Evolutionary conservation across 208 protist genomes (phyloP).

Genomic region (Trypanosoma lewisi): DNA sequence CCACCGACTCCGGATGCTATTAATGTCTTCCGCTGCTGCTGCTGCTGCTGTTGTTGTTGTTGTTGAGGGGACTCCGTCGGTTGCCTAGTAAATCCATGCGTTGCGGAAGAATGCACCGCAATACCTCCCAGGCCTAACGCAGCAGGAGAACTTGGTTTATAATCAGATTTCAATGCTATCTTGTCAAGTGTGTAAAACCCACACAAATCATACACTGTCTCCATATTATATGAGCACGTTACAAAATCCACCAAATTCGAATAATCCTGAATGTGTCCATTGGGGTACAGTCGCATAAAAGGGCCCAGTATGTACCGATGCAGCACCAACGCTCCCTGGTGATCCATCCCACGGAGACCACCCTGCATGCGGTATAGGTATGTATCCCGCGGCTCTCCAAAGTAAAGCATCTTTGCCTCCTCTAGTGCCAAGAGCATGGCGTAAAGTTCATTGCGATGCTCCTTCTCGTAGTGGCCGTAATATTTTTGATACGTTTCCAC

Average conservation of each 20-base stretch:
- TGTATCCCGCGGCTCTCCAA: slow-evolving; percentile 73
- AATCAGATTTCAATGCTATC: slow-evolving; percentile 68
- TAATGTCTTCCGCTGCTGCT: slow-evolving; percentile 4
- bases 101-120: slow-evolving; percentile 59
- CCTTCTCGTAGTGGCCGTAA: slow-evolving; percentile 53
- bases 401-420: slow-evolving; percentile 81
- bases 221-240: slow-evolving; percentile 90
- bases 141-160: slow-evolving; percentile 74
- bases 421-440: slow-evolving; percentile 76
- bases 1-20: slow-evolving; percentile 1
- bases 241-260: slow-evolving; percentile 91
- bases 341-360: slow-evolving; percentile 78
- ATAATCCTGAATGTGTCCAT: slow-evolving; percentile 86
- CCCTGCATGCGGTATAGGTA: slow-evolving; percentile 83
- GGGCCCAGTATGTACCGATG: slow-evolving; percentile 79
- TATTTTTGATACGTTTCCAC: slow-evolving; percentile 50
- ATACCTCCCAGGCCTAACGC: slow-evolving; percentile 84
- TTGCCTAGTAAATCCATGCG: slow-evolving; percentile 42
- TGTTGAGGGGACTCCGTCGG: slow-evolving; percentile 6
- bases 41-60: slow-evolving; percentile 23
- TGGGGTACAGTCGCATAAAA: slow-evolving; percentile 83
- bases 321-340: slow-evolving; percentile 85
- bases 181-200: slow-evolving; percentile 83
- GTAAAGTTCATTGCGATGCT: slow-evolving; percentile 71
- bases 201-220: slow-evolving; percentile 91